A percentile compares a stretch with the other conserved stretches of the same genome.
These are phyloP conservation scores for Monosporascus sp. DNA, from an alignment of 2,329 filamentous ascomycete species.

Conservation along the genomic window DNA sequence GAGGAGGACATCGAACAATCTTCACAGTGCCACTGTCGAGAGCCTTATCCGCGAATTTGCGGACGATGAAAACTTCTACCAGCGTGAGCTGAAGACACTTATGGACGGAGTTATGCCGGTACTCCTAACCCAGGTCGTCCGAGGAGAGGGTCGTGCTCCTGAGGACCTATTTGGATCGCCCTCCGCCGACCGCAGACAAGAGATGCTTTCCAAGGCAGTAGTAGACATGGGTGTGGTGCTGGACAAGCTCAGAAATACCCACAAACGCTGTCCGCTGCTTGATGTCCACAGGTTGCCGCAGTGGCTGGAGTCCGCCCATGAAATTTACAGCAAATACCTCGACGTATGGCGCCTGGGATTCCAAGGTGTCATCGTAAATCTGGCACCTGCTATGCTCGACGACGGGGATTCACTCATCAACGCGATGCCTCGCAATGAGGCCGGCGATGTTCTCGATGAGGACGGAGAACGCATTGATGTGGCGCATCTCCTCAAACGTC, in stretches of 20 bases:
- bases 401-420: conserved; percentile 57
- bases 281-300: conserved; percentile 66
- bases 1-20: conserved; percentile 63
- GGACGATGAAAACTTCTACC: conserved; percentile 81
- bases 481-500: conserved; percentile 84
- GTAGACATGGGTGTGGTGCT: conserved; percentile 89
- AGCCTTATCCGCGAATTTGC: conserved; percentile 77
- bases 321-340: conserved; percentile 80
- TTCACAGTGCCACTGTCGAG: conserved; percentile 62
- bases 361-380: conserved; percentile 88
- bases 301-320: conserved; percentile 76
- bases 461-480: conserved; percentile 91
- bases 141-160: conserved; percentile 58
- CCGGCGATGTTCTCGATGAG: conserved; percentile 63
- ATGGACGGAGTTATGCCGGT: conserved; percentile 95
- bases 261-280: conserved; percentile 72
- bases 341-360: conserved; percentile 89
- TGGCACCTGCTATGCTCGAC: conserved; percentile 63
- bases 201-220: conserved; percentile 75
- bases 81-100: conserved; percentile 83
- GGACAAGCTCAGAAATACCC: conserved; percentile 74
- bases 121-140: conserved; percentile 77
- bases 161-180: conserved; percentile 63
- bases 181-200: conserved; percentile 43
- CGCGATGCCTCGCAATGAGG: conserved; percentile 54